A percentile compares a stretch with the other conserved stretches of the same genome.
Evolutionary conservation across 208 protist species (phyloP).

Genomic region (Trichomonas tenax): DNA sequence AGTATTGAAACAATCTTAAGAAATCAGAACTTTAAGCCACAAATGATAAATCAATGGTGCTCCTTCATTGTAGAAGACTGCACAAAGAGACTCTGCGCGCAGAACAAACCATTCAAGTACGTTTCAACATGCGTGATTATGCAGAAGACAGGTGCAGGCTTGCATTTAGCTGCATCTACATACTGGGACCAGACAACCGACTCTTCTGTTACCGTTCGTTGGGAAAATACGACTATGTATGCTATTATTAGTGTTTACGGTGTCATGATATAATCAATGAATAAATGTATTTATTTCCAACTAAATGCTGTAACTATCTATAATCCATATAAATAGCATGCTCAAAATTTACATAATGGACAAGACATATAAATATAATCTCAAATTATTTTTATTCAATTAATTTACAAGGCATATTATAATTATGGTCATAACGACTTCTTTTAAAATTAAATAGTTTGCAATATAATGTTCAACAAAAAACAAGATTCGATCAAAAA

Average conservation of each 20-base stretch:
- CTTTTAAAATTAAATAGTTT: no score
- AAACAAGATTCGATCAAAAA: no score
- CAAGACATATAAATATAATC: no score
- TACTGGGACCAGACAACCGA: conserved; percentile 73
- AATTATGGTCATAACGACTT: no score
- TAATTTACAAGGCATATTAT: no score
- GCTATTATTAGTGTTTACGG: background rate
- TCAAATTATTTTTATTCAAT: no score
- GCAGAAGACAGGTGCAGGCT: conserved; percentile 64
- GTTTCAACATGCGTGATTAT: conserved; percentile 64
- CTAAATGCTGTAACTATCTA: no score
- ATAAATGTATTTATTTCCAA: no score
- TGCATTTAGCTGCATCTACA: conserved; percentile 62
- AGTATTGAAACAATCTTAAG: conserved; percentile 11
- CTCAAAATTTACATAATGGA: no score
- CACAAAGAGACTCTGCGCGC: background rate
- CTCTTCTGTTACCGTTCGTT: background rate
- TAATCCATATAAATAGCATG: no score
- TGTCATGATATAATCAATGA: conserved; percentile 2
- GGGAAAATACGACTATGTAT: conserved; percentile 16
- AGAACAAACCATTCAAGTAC: conserved; percentile 73
- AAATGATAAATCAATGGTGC: conserved; percentile 21
- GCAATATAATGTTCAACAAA: no score
- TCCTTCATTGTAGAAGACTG: background rate
- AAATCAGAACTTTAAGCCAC: background rate